Evolutionary conservation across 306 rosid genomes (phyloP).

Genomic region (Quercus variabilis): DNA sequence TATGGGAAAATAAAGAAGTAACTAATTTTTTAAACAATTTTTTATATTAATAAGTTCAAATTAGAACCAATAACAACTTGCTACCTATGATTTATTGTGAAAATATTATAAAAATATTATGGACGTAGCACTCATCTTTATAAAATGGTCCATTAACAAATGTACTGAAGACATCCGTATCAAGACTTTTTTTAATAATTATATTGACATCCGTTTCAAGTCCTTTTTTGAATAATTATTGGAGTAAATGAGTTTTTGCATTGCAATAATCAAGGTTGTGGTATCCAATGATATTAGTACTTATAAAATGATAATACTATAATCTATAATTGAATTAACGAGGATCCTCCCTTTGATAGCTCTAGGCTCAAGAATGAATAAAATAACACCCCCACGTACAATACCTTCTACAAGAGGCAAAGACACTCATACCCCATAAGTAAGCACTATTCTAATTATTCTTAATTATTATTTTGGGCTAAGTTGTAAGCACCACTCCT

Average conservation of each 20-base stretch:
- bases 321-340: neutral
- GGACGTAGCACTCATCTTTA: fast-evolving
- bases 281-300: neutral
- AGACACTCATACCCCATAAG: neutral
- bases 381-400: neutral
- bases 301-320: neutral
- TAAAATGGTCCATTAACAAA: no score
- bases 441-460: neutral
- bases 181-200: neutral
- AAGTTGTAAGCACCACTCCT: no score
- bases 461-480: no score
- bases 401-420: neutral
- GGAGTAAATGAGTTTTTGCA: constrained; percentile 16
- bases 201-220: neutral
- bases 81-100: fast-evolving
- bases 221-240: constrained; percentile 5
- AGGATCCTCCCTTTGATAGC: neutral
- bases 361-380: no score
- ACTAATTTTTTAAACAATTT: no score
- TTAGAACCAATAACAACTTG: no score
- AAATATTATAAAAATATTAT: no score
- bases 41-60: no score
- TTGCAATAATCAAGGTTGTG: constrained; percentile 16
- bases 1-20: no score
- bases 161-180: fast-evolving